phyloP scores from a whole-genome alignment of 805 yeast species.

The Ogataea salicorniae region DNA sequence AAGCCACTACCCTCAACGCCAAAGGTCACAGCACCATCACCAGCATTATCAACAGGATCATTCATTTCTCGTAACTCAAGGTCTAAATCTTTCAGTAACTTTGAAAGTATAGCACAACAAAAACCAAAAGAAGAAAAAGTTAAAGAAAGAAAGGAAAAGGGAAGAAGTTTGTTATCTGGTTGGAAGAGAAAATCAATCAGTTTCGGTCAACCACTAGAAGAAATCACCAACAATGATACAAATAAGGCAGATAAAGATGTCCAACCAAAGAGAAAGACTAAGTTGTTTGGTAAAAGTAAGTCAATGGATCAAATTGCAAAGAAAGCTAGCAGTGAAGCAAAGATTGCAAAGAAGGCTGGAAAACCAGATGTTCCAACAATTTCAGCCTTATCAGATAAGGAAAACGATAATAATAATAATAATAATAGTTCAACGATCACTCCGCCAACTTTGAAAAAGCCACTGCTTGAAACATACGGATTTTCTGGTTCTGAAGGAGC shows the following conservation, averaged over 20 bases:
- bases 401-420: background rate
- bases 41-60: slow-evolving; percentile 13
- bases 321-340: background rate
- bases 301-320: slow-evolving; percentile 1
- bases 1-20: background rate
- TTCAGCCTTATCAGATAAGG: background rate
- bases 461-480: slow-evolving; percentile 21
- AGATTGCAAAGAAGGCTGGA: background rate
- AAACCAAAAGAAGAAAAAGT: slow-evolving; percentile 7
- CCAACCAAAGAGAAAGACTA: slow-evolving; percentile 1
- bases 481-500: slow-evolving; percentile 8
- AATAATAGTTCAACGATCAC: background rate
- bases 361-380: background rate
- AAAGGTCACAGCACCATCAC: slow-evolving; percentile 4
- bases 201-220: slow-evolving; percentile 11
- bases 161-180: slow-evolving; percentile 24
- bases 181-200: slow-evolving; percentile 30
- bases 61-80: slow-evolving; percentile 7
- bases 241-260: background rate
- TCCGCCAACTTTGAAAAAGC: slow-evolving; percentile 1
- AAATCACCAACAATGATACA: background rate
- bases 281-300: slow-evolving; percentile 15
- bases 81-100: slow-evolving; percentile 17
- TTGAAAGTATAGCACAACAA: slow-evolving; percentile 3
- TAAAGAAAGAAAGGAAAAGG: slow-evolving; percentile 21